phyloP scores from a whole-genome alignment of 768 basidiomycete species.

The Boletus patriciae region DNA sequence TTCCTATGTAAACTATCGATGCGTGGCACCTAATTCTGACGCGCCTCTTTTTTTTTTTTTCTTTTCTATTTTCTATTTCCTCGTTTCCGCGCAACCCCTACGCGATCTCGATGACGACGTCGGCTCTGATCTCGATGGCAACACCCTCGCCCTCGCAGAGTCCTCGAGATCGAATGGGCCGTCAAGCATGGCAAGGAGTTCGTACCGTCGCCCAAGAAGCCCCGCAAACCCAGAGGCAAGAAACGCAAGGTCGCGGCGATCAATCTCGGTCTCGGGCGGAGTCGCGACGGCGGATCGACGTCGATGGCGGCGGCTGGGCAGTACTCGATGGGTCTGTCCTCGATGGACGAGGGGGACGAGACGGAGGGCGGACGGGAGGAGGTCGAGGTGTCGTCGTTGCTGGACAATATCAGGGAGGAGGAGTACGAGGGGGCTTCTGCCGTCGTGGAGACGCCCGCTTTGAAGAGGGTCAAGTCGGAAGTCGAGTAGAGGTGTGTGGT shows the following conservation, averaged over 20 bases:
- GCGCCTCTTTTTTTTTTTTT: constrained; percentile 33
- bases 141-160: constrained; percentile 42
- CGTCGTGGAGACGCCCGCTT: constrained; percentile 23
- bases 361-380: constrained; percentile 26
- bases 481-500: constrained; percentile 12
- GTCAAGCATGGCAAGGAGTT: constrained; percentile 62
- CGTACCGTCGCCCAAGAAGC: constrained; percentile 53
- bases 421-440: constrained; percentile 27
- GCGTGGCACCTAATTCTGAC: constrained; percentile 43
- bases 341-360: constrained; percentile 45
- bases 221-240: constrained; percentile 36
- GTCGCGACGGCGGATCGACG: constrained; percentile 13
- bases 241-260: constrained; percentile 31
- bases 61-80: background rate
- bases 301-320: constrained; percentile 15
- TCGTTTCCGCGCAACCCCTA: too few relatives aligned
- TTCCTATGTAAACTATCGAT: constrained; percentile 56
- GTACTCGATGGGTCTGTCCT: constrained; percentile 17
- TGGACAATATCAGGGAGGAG: constrained; percentile 21
- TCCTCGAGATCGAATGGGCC: constrained; percentile 81
- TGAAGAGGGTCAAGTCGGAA: constrained; percentile 27
- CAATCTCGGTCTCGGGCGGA: constrained; percentile 6
- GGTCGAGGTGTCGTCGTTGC: constrained; percentile 14
- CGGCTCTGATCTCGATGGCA: background rate
- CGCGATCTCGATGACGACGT: too few relatives aligned